Evolutionary conservation across 257 asterid genomes (phyloP).

Genomic region (Paulownia fortunei): DNA sequence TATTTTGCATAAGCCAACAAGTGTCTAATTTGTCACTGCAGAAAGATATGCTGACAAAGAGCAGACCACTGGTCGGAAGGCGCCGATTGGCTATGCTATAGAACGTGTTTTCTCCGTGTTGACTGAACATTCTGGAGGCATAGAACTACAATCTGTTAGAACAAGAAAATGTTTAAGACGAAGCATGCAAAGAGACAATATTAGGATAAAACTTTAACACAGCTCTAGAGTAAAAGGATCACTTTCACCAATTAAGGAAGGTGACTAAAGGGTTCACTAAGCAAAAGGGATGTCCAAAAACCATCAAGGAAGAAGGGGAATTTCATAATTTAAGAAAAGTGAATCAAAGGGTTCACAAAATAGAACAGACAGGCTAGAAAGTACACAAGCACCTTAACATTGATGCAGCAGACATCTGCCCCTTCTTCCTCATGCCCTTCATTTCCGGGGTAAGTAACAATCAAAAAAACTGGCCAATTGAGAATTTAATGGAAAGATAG

Average conservation of each 20-base stretch:
- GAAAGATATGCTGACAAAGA: neutral
- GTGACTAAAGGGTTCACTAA: neutral
- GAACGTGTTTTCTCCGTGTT: neutral
- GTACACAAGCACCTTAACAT: neutral
- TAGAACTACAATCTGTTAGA: neutral
- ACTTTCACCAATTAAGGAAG: neutral
- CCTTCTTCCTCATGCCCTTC: neutral
- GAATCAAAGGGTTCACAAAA: neutral
- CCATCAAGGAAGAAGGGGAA: too few relatives aligned
- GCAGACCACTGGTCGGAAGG: neutral
- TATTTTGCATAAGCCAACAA: neutral
- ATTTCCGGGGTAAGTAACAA: neutral
- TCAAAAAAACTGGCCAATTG: neutral
- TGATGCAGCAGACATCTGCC: neutral
- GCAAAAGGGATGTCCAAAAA: neutral
- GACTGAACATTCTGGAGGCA: neutral
- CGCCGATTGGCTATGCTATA: neutral
- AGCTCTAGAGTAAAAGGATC: neutral
- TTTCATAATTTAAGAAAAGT: too few relatives aligned
- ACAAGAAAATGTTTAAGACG: neutral
- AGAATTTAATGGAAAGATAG: neutral
- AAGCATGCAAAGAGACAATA: neutral
- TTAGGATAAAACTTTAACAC: neutral
- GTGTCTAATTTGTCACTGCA: neutral
- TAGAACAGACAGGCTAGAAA: neutral